Percentiles rank a stretch among this genome's conserved stretches.
Conservation (phyloP, 2,329 filamentous ascomycete species). For the Botrytis fragariae region DNA sequence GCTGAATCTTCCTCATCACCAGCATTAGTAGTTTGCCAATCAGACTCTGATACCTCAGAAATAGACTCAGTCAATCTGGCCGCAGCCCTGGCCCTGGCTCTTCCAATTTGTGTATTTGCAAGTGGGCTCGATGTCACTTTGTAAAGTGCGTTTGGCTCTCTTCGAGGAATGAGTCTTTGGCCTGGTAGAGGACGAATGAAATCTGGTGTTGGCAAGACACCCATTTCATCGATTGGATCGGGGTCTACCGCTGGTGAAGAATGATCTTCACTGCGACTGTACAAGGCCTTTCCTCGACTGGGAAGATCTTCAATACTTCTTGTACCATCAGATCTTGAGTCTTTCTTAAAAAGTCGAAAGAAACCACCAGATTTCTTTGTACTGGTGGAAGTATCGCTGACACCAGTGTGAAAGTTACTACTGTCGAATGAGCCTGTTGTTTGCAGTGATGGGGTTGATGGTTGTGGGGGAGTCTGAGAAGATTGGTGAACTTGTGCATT, state of each 20-base stretch:
- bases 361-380: conserved; percentile 10
- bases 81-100: not conserved
- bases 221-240: not conserved
- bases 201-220: conserved; percentile 1
- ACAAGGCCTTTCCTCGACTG: not conserved
- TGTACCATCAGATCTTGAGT: not conserved
- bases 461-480: not conserved
- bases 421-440: conserved; percentile 8
- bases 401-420: not conserved
- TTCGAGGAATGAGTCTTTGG: not conserved
- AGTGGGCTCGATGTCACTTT: not conserved
- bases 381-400: not conserved
- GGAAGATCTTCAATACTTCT: not conserved
- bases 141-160: conserved; percentile 5
- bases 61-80: conserved; percentile 1
- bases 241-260: not conserved
- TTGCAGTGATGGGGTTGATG: conserved; percentile 4
- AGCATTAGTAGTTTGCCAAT: conserved; percentile 14
- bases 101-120: conserved; percentile 5
- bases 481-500: not conserved
- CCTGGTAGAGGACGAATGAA: conserved; percentile 16
- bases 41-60: not conserved
- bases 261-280: conserved; percentile 8
- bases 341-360: conserved; percentile 4
- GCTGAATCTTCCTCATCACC: not conserved